phyloP scores from a whole-genome alignment of 768 basidiomycete species.

The Tephrocybe rancida region DNA sequence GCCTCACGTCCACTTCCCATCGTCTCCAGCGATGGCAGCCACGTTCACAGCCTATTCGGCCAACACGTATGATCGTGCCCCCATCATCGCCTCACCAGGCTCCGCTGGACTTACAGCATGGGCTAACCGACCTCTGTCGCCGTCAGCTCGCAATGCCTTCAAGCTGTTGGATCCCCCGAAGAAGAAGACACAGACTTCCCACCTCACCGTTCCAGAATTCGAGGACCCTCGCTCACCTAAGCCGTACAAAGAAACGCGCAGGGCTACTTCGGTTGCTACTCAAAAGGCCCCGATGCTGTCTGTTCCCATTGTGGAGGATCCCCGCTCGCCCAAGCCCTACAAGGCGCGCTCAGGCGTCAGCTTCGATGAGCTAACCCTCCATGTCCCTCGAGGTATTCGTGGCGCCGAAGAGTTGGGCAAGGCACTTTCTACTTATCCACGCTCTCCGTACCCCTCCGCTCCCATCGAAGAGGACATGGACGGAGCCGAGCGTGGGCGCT shows the following conservation, averaged over 20 bases:
- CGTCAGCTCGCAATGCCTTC: constrained; percentile 33
- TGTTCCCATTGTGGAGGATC: constrained; percentile 34
- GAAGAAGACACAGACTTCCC: not conserved
- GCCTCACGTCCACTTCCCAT: constrained; percentile 68
- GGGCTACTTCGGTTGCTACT: not conserved
- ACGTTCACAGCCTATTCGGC: constrained; percentile 62
- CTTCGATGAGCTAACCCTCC: constrained; percentile 15
- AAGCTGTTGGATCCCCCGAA: constrained; percentile 35
- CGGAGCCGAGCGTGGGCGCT: constrained; percentile 13
- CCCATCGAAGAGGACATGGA: constrained; percentile 16
- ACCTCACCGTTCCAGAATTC: constrained; percentile 23
- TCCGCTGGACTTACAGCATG: constrained; percentile 55
- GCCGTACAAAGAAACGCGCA: constrained; percentile 18
- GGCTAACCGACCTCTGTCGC: constrained; percentile 48
- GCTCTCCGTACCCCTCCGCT: constrained; percentile 40
- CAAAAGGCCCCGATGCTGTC: constrained; percentile 1
- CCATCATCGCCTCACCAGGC: constrained; percentile 63
- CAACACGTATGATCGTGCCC: constrained; percentile 61
- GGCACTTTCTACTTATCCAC: constrained; percentile 36
- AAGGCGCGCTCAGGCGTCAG: constrained; percentile 11
- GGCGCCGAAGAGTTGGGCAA: constrained; percentile 25
- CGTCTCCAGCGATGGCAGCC: constrained; percentile 57
- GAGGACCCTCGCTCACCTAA: constrained; percentile 44
- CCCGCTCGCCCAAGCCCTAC: constrained; percentile 39
- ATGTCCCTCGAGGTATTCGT: constrained; percentile 17